Percentiles rank a stretch among this genome's conserved stretches.
Conservation (phyloP, 2,329 filamentous ascomycete species). For the Lachnellula willkommii region DNA sequence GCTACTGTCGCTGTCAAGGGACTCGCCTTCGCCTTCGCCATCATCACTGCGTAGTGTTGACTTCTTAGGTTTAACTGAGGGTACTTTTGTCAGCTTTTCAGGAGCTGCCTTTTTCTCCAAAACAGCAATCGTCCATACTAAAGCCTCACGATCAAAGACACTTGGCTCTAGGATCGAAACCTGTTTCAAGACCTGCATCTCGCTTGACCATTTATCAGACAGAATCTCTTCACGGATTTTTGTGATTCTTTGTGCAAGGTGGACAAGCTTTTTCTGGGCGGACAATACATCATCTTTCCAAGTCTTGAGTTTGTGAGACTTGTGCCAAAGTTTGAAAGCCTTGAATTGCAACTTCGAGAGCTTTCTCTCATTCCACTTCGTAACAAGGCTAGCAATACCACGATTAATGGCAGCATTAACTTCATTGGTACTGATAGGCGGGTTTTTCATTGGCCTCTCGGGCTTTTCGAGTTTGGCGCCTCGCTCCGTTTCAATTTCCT, state of each 20-base stretch:
- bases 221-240: slow-evolving; percentile 51
- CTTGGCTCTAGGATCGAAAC: slow-evolving; percentile 58
- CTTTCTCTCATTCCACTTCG: slow-evolving; percentile 54
- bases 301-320: slow-evolving; percentile 42
- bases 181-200: slow-evolving; percentile 48
- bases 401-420: slow-evolving; percentile 50
- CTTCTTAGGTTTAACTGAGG: slow-evolving; percentile 7
- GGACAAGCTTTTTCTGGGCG: slow-evolving; percentile 39
- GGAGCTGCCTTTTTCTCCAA: slow-evolving; percentile 41
- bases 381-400: slow-evolving; percentile 45
- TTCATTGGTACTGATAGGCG: slow-evolving; percentile 39
- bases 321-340: slow-evolving; percentile 58
- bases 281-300: slow-evolving; percentile 38
- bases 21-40: slow-evolving; percentile 22
- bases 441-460: slow-evolving; percentile 22
- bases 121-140: slow-evolving; percentile 45
- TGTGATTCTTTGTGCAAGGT: slow-evolving; percentile 47
- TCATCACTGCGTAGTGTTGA: neutral
- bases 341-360: slow-evolving; percentile 49
- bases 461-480: slow-evolving; percentile 32
- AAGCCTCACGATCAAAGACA: slow-evolving; percentile 54
- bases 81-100: slow-evolving; percentile 25
- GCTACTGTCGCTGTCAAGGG: slow-evolving; percentile 18
- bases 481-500: slow-evolving; percentile 55
- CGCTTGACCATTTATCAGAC: slow-evolving; percentile 46